Evolutionary conservation across 2,329 filamentous ascomycete genomes (phyloP).

Genomic region (Hymenotorrendiella dingleyae): DNA sequence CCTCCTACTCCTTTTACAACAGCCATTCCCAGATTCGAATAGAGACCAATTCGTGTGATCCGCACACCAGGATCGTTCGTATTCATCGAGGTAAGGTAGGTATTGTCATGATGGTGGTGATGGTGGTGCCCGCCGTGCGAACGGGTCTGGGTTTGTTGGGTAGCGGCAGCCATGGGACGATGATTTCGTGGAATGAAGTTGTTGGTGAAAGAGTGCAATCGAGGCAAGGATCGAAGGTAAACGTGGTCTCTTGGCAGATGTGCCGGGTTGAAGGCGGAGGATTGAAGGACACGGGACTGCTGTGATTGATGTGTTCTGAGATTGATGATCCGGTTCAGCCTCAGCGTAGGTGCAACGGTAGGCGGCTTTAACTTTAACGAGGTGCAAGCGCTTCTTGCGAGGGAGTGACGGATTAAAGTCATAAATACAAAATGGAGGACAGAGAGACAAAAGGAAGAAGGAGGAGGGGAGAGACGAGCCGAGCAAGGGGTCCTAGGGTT

Average conservation of each 20-base stretch:
- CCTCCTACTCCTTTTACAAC: slow-evolving; percentile 88
- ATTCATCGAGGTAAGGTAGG: slow-evolving; percentile 73
- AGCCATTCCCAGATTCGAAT: slow-evolving; percentile 90
- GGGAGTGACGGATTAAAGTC: no score
- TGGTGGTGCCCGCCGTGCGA: slow-evolving; percentile 51
- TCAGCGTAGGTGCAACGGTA: slow-evolving; percentile 20
- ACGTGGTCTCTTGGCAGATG: slow-evolving; percentile 10
- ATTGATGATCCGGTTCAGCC: no score
- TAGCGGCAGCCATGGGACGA: slow-evolving; percentile 29
- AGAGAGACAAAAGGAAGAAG: no score
- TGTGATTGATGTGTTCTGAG: slow-evolving; percentile 29
- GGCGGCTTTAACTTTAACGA: no score
- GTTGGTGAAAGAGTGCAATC: slow-evolving; percentile 21
- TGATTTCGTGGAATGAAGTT: slow-evolving; percentile 17
- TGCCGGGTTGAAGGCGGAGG: slow-evolving; percentile 21
- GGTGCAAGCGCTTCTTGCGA: no score
- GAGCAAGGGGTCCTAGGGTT: no score
- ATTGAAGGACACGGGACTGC: slow-evolving; percentile 26
- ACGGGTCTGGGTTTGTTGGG: slow-evolving; percentile 28
- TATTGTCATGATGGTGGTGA: slow-evolving; percentile 77
- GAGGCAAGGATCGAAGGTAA: slow-evolving; percentile 20
- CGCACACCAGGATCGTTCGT: slow-evolving; percentile 90
- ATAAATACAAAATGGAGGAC: no score
- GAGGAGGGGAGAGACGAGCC: no score
- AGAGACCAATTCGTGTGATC: slow-evolving; percentile 83